Evolutionary conservation across 306 rosid genomes (phyloP).

Genomic region (Mimosa pudica): DNA sequence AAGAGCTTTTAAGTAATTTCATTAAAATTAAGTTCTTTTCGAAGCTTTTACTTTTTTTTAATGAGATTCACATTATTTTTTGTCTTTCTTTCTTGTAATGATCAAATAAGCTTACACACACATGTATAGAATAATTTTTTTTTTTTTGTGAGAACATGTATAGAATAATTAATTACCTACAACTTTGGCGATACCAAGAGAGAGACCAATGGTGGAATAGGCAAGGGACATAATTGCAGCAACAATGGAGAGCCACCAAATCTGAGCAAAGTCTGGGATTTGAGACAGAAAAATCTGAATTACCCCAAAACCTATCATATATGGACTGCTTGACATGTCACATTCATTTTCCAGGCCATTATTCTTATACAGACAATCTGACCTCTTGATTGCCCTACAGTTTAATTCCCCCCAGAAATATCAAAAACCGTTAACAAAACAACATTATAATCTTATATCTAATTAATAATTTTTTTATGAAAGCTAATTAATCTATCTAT

Average conservation of each 20-base stretch:
- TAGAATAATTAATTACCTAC: constrained; percentile 39
- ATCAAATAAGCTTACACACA: too few species aligned
- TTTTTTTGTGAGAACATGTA: too few species aligned
- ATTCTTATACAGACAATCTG: constrained; percentile 43
- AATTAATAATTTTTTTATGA: too few species aligned
- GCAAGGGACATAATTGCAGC: constrained; percentile 64
- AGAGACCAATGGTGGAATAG: constrained; percentile 57
- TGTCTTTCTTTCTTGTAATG: too few species aligned
- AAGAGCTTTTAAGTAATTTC: too few species aligned
- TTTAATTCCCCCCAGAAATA: neutral
- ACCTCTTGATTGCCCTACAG: constrained; percentile 47
- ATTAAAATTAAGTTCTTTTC: too few species aligned
- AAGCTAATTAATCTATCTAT: too few species aligned
- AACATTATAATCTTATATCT: too few species aligned
- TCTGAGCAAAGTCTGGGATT: constrained; percentile 56
- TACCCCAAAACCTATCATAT: constrained; percentile 51
- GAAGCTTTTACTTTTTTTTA: too few species aligned
- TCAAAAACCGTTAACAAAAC: neutral
- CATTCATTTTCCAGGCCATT: constrained; percentile 41
- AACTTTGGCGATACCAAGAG: constrained; percentile 56
- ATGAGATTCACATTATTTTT: too few species aligned
- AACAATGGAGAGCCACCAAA: constrained; percentile 62
- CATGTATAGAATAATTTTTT: too few species aligned
- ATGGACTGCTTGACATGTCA: constrained; percentile 44
- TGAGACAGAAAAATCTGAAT: constrained; percentile 51